Evolutionary conservation across 495 filamentous ascomycete genomes (phyloP).

Genomic region (Evernia prunastri): DNA sequence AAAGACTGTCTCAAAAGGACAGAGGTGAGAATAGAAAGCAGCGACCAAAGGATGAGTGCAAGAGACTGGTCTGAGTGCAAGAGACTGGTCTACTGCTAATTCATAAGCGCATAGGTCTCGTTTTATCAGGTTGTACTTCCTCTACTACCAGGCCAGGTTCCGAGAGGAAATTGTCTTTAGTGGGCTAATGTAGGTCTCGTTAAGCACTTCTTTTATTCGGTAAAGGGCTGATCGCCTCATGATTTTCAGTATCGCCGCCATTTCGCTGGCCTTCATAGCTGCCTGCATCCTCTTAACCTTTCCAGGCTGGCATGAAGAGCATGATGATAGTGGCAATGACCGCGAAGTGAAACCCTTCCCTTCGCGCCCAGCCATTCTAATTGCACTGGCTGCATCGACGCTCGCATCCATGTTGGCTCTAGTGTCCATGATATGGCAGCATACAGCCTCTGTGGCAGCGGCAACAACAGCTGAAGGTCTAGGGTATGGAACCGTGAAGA

Average conservation of each 20-base stretch:
- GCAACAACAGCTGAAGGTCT: conserved; percentile 25
- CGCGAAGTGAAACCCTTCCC: conserved; percentile 76
- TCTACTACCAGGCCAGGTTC: conserved; percentile 65
- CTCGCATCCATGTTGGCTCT: conserved; percentile 72
- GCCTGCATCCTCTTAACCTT: conserved; percentile 72
- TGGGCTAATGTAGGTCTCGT: conserved; percentile 55
- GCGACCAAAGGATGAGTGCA: too few species aligned
- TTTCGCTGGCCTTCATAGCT: conserved; percentile 71
- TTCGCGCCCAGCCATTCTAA: conserved; percentile 62
- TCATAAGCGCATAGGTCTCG: background rate
- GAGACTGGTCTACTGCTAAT: background rate
- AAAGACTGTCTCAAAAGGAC: too few species aligned
- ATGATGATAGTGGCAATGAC: conserved; percentile 56
- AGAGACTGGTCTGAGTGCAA: too few species aligned
- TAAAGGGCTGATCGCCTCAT: background rate
- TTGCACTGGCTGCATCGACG: conserved; percentile 72
- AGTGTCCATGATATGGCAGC: conserved; percentile 65
- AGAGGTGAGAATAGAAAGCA: too few species aligned
- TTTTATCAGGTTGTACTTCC: background rate
- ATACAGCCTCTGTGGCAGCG: conserved; percentile 28
- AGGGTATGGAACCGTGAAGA: conserved; percentile 26
- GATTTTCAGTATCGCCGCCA: conserved; percentile 61
- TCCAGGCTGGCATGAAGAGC: conserved; percentile 74
- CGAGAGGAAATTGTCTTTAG: conserved; percentile 78
- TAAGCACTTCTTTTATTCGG: background rate